Evolutionary conservation across 2,329 filamentous ascomycete species (phyloP), one percentile per base, ranked within the genome.

Genomic region (Pestalotiopsis sp.): DNA sequence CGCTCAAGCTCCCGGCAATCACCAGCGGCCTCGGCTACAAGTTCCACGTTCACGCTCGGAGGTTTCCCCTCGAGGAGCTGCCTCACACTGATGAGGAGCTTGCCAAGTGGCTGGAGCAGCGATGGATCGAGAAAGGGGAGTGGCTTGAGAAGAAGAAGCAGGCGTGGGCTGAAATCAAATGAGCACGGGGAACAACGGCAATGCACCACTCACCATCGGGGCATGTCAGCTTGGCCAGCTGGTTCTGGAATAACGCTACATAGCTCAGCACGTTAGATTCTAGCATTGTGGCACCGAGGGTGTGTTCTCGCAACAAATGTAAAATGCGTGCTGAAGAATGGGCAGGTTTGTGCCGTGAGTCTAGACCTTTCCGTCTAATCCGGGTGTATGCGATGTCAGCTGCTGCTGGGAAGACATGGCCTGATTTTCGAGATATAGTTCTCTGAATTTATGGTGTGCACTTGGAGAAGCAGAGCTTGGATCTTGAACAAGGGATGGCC

Each of bases 41-140:
- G 69, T 87, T 87, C 71, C 83, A 87, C 72, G 80, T 88, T 25
- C 83, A 88, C 71, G 80, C 81, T 20, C 79, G 83, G 59, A 79
- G 84, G 56, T 87, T 85, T 70, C 78, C 80, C 2, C 77, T 87
- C n/a, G 81, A 82, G 64, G 80, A 84, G 45, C 77, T 87, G 59
- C 85, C 84, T 17, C 70, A 78, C 17, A 81, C 77, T n/a, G 85
- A 87, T 66, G 82, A 81, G 25, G 83, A 80, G 67, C 75, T 87
- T 67, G 83, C 82, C 12, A 81, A 80, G 70, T 88, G 86, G 86
- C 76, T 88, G 25, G 85, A 88, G 77, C 77, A 82, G 67, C 75
- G 82, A 49, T 88, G 85, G 85, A 73, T 87, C 31, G 84, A 85
- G 73, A 88, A 88, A 75, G 86, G 85, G 2, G 77, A 83, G 67